These are phyloP conservation scores for Chondrus crispus DNA, from an alignment of 23 red algal genomes.

Conservation along the genomic window DNA sequence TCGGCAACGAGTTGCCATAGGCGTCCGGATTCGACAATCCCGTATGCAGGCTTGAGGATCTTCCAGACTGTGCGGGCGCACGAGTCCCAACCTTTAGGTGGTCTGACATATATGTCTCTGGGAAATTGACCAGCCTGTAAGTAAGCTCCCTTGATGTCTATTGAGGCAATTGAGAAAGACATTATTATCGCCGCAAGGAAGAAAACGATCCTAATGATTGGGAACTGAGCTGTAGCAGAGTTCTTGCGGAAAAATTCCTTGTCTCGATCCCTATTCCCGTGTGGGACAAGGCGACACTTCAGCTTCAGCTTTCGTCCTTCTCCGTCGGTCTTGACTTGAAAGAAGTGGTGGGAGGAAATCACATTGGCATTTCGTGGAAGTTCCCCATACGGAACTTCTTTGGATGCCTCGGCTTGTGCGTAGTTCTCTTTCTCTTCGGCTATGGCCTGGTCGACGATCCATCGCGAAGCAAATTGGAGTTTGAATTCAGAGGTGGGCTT, in stretches of 20 bases:
- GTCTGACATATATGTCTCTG: not conserved
- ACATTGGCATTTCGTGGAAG: not conserved
- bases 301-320: not conserved
- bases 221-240: conserved; percentile 8
- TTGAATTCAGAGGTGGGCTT: not conserved
- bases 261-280: not conserved
- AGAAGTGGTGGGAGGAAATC: conserved; percentile 29
- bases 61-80: not conserved
- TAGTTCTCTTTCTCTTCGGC: not conserved
- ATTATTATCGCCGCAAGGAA: not conserved
- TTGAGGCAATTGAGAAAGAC: not conserved
- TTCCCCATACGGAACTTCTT: not conserved
- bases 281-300: conserved; percentile 1
- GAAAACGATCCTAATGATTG: not conserved
- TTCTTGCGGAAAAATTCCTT: conserved; percentile 2
- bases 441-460: not conserved
- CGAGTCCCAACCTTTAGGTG: not conserved
- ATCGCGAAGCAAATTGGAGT: not conserved
- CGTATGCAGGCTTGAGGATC: not conserved
- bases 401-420: not conserved
- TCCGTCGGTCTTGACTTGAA: conserved; percentile 11
- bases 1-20: conserved; percentile 13
- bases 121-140: not conserved
- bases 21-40: not conserved
- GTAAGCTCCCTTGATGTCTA: not conserved